Evolutionary conservation across 2,329 filamentous ascomycete genomes (phyloP), one percentile per base, ranked within the genome.

Genomic region (Alternaria sp.): DNA sequence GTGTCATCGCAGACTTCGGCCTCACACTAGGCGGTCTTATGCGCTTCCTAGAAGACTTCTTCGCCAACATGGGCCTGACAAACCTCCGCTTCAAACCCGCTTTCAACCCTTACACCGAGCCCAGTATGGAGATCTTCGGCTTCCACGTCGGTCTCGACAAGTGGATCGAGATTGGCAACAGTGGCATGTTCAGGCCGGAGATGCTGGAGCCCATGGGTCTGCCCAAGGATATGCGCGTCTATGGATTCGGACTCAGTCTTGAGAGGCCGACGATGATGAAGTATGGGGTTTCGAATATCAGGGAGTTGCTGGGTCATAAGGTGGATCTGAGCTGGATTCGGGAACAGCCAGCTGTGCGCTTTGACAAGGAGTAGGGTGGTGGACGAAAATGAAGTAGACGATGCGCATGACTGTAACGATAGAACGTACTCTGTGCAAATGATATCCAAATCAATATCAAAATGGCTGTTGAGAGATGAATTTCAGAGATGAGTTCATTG

Each of bases 251-350:
- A 40, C 83, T 99, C 77, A 93, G 89, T 80, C 82, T 99, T 77
- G 96, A 99, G 86, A 85, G 96, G 74, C 96, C 96, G 61, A 98
- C 96, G 11, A 99, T 98, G 96, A 97, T 97, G 84, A 96, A 96
- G 87, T 97, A 85, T 80, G 86, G 83, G 5, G 73, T 80, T 65
- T 92, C 88, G 75, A 97, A 97, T 81, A 97, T 97, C 74, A 89
- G 94, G 72, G 93, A 97, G 81, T 83, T 97, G 75, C 84, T 99
- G 58, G 95, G 95, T 13, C 95, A 99, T 84, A 97, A 97, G 85
- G 94, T 97, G 45, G 94, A 98, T 82, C 83, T 98, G 77, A 89
- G 89, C 76, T 97, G 97, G 83, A 93, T 99, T 71, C 91, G 96
- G 84, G 89, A 86, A 71, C 97, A 97, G 81, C 90, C 95, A 11